phyloP scores from a whole-genome alignment of 2,329 filamentous ascomycete species.

The Pseudogymnoascus sp. region DNA sequence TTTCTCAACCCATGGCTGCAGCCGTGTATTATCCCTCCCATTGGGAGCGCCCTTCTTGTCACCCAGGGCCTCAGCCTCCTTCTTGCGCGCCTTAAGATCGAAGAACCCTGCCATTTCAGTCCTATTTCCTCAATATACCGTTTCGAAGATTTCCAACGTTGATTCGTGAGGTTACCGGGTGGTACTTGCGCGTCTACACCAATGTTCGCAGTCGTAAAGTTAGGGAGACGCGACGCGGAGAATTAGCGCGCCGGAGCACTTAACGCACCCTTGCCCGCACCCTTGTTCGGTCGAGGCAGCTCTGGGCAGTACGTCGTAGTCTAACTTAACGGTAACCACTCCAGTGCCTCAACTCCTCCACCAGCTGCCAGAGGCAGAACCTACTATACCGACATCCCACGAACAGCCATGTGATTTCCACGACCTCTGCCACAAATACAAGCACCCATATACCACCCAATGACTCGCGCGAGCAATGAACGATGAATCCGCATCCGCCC shows the following conservation, averaged over 20 bases:
- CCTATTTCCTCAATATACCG: not conserved
- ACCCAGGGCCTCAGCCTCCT: conserved; percentile 59
- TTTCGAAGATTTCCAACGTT: not conserved
- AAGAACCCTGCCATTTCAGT: conserved; percentile 79
- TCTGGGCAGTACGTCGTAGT: not conserved
- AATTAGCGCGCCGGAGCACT: conserved; percentile 3
- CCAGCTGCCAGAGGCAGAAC: not conserved
- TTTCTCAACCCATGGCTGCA: conserved; percentile 98
- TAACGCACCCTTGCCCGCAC: not conserved
- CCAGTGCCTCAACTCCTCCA: not conserved
- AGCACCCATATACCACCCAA: conserved; percentile 15
- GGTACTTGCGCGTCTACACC: not conserved
- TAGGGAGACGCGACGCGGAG: not conserved
- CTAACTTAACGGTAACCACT: not conserved
- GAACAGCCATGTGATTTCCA: not conserved
- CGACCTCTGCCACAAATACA: not conserved
- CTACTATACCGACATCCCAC: not conserved
- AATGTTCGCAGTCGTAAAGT: not conserved
- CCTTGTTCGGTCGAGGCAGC: not conserved
- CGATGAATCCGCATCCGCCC: conserved; percentile 41
- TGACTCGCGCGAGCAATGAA: conserved; percentile 39
- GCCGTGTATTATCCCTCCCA: conserved; percentile 54
- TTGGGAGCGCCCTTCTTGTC: conserved; percentile 54
- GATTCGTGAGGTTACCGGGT: not conserved
- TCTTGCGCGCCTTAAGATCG: conserved; percentile 85